These are phyloP conservation scores for Microbotryomycetes sp. DNA, from an alignment of 1,284 basidiomycete species.

Conservation along the genomic window DNA sequence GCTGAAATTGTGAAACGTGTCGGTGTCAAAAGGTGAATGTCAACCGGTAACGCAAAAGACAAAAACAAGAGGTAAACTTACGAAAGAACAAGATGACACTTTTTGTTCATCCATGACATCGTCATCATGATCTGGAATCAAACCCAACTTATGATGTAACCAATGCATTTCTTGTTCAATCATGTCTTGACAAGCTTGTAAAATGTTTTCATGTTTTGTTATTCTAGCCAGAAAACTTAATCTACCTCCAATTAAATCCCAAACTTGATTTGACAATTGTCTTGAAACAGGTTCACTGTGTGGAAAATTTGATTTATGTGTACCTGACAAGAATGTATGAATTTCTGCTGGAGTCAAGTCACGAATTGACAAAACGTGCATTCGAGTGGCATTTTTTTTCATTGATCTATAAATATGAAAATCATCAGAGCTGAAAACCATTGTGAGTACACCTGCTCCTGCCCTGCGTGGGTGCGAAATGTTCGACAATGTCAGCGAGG, in stretches of 20 bases:
- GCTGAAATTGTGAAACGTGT: slow-evolving; percentile 6
- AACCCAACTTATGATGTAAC: slow-evolving; percentile 28
- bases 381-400: slow-evolving; percentile 30
- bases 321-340: slow-evolving; percentile 22
- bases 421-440: slow-evolving; percentile 65
- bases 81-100: slow-evolving; percentile 32
- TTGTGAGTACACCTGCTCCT: slow-evolving; percentile 21
- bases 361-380: slow-evolving; percentile 61
- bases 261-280: slow-evolving; percentile 22
- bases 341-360: slow-evolving; percentile 63
- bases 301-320: slow-evolving; percentile 18
- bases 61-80: neutral
- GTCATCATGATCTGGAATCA: slow-evolving; percentile 33
- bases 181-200: slow-evolving; percentile 29
- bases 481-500: slow-evolving; percentile 9
- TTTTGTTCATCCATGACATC: slow-evolving; percentile 39
- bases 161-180: slow-evolving; percentile 35
- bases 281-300: slow-evolving; percentile 8
- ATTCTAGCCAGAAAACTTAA: slow-evolving; percentile 25
- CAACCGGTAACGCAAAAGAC: neutral
- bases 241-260: slow-evolving; percentile 35
- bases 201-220: slow-evolving; percentile 27
- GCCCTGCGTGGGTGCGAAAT: slow-evolving; percentile 1
- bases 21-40: neutral
- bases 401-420: slow-evolving; percentile 20